Base-by-base conservation (phyloP, 78 protist genomes). In the Speleostelium caveatum region DNA sequence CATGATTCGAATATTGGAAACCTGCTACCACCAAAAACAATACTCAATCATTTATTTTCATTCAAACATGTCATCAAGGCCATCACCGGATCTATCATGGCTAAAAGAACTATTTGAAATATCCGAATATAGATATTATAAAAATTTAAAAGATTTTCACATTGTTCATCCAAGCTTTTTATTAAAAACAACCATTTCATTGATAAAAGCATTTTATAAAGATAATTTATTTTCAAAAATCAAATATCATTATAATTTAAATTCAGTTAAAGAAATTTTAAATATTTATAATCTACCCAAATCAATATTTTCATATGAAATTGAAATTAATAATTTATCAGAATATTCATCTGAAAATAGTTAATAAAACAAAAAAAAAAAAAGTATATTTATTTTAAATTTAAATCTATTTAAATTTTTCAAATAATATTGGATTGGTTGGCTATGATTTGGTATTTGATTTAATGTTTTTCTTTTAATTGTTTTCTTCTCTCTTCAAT, bases 31-130 rank as follows among this genome's bases (percentile, higher is more conserved):
- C 24, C 53, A 55, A 22, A 53, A 55, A 17, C 69, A 6, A 62
- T 83, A 69, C n/a, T 83, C 91, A 5, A 69, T 83, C 4, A 56
- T 83, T 33, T 83, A 83, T 69, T 83, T 83, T 38, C 91, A 83
- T 69, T 83, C 91, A 17, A 69, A 69, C 17, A 69, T 69, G 68
- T 83, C 91, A 19, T 56, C 71, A 5, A 49, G 42, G 26, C 61
- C 63, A 59, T 69, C 75, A 39, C 91, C 91, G 1, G 79, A 83
- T 36, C 56, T 83, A 35, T 41, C 71, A 8, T 83, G 91, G 91
- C 45, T 83, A 19, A 67, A 69, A 69, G 56, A 58, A 22, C 17
- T 83, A 33, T 83, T 83, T 12, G 75, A 71, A 67, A 59, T 83
- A 17, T 38, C 58, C 22, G 79, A 56, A 35, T 77, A 36, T n/a